Percentiles rank a stretch among this genome's conserved stretches.
Evolutionary conservation across 129 eudicot species (phyloP).

Genomic region (Scalesia atractyloides): DNA sequence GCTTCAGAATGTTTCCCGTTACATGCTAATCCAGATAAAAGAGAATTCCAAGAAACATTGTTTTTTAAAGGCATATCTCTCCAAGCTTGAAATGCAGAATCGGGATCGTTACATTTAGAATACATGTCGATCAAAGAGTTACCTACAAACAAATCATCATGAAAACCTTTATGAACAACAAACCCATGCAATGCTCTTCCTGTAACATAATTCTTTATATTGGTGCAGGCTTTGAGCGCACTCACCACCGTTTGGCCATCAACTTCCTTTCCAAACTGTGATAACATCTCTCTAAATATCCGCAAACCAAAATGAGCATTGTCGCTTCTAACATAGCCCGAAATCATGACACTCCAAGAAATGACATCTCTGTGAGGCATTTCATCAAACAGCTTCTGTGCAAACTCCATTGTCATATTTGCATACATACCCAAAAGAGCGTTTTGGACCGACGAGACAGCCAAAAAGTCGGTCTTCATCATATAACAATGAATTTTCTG

Average conservation of each 20-base stretch:
- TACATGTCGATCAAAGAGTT: constrained; percentile 78
- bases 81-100: constrained; percentile 52
- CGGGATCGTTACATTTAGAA: constrained; percentile 54
- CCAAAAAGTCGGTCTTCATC: constrained; percentile 46
- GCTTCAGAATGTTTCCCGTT: constrained; percentile 63
- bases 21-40: constrained; percentile 67
- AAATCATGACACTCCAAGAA: constrained; percentile 81
- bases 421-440: constrained; percentile 57
- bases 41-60: constrained; percentile 75
- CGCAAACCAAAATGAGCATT: constrained; percentile 42
- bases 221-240: constrained; percentile 67
- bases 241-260: constrained; percentile 74
- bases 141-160: constrained; percentile 60
- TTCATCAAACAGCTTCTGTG: constrained; percentile 74
- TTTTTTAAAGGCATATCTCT: constrained; percentile 60
- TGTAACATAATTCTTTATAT: constrained; percentile 27
- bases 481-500: constrained; percentile 54
- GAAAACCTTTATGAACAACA: constrained; percentile 48
- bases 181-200: constrained; percentile 60
- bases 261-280: constrained; percentile 23
- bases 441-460: constrained; percentile 54
- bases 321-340: constrained; percentile 54
- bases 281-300: constrained; percentile 53
- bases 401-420: constrained; percentile 43
- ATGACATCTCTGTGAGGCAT: constrained; percentile 74